phyloP scores from a whole-genome alignment of 768 basidiomycete genomes.

The Candolleomyces eurysporus region DNA sequence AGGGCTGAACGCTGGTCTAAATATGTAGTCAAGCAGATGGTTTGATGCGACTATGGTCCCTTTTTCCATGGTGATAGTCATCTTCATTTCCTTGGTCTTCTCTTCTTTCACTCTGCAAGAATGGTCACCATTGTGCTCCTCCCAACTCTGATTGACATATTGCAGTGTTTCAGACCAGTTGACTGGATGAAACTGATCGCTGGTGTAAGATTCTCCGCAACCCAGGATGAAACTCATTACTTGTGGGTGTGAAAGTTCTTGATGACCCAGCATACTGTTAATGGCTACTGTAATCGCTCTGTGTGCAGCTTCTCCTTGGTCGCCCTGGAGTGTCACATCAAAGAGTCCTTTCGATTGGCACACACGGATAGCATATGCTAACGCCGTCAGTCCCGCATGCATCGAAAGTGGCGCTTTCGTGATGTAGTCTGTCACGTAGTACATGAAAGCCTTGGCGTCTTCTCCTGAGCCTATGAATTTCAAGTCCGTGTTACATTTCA shows the following conservation, averaged over 20 bases:
- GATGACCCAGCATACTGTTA: conserved; percentile 16
- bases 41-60: neutral
- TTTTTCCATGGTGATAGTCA: neutral
- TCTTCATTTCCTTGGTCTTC: too few species aligned
- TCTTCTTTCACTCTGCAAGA: too few species aligned
- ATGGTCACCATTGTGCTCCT: too few species aligned
- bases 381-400: neutral
- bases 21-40: neutral
- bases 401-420: neutral
- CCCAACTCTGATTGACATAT: too few species aligned
- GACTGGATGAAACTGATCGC: neutral
- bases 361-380: neutral
- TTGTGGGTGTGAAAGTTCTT: conserved; percentile 28
- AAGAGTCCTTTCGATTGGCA: conserved; percentile 3
- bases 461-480: conserved; percentile 1
- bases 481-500: neutral
- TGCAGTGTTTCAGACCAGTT: neutral
- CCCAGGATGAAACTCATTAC: conserved; percentile 26
- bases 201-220: conserved; percentile 15
- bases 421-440: conserved; percentile 1
- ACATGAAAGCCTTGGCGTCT: neutral
- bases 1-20: neutral
- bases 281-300: conserved; percentile 21
- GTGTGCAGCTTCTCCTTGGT: too few species aligned
- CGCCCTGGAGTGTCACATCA: conserved; percentile 14